Base-by-base conservation (phyloP, 768 basidiomycete species). In the Neoboletus subvelutipes region DNA sequence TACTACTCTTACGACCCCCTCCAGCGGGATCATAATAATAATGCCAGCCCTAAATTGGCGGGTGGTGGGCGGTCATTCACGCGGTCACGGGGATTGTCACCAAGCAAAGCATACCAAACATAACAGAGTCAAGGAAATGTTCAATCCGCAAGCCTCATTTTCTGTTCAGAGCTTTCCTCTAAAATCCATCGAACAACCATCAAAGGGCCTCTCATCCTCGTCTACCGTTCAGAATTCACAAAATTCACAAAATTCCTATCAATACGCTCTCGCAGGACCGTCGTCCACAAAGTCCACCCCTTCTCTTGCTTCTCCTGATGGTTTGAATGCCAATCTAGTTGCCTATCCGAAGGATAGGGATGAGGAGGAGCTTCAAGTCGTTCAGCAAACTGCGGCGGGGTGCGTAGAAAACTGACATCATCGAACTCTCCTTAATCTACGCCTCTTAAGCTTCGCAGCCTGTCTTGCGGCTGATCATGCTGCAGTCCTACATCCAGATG, bases 391-490 rank as follows among this genome's bases (percentile, higher is more conserved):
- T 0, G 74, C 78, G n/a, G 73, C 75, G 33, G 81, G 82, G 87
- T 83, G 51, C 40, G 77, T 72, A 46, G n/a, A 54, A 22, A 34
- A 46, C 3, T 49, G 36, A 3, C 34, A 34, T 33, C 1, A n/a
- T 45, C 12, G 48, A 34, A 36, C 47, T 42, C 51, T 52, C 52
- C 63, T 72, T 47, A 65, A 64, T 59, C 50, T 54, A 39, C 45
- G n/a, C 47, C 56, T n/a, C 55, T 51, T 28, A 65, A 88, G 86
- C 61, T 75, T 89, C 59, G 74, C 78, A 56, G 67, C 79, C 24
- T 78, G 79, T 61, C 75, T 91, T 49, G 79, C 79, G 1, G 73
- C 78, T 36, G 90, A 93, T 70, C 90, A 91, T 52, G 73, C 76
- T 40, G 73, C 78, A 17, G 82, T 81, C 17, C 63, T 83, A 49